phyloP scores from a whole-genome alignment of 306 rosid species.

The Cicer arietinum region DNA sequence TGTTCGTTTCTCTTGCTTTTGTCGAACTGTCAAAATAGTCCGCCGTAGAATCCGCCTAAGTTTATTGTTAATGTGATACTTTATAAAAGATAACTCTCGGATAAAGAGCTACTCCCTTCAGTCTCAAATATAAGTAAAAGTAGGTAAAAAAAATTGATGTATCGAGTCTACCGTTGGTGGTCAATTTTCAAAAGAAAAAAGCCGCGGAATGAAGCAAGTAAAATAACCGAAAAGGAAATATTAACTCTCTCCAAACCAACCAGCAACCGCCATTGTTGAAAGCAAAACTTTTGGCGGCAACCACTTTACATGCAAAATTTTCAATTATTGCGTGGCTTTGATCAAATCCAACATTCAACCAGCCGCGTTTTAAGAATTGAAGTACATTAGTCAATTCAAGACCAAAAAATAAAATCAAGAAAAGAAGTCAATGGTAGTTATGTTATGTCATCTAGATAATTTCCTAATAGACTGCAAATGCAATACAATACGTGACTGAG shows the following conservation, averaged over 20 bases:
- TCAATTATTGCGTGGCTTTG: background rate
- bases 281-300: conserved; percentile 14
- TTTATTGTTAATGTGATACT: too few relatives aligned
- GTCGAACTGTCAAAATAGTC: too few relatives aligned
- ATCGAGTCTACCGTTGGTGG: background rate
- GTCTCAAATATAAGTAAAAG: too few relatives aligned
- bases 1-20: too few relatives aligned
- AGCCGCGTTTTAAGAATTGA: conserved; percentile 31
- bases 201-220: background rate
- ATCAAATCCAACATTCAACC: background rate
- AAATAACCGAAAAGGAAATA: background rate
- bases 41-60: too few relatives aligned
- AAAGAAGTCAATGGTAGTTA: conserved; percentile 22
- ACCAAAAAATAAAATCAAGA: background rate
- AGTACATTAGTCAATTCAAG: conserved; percentile 21
- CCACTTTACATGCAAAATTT: conserved; percentile 3
- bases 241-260: background rate
- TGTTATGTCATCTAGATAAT: background rate
- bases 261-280: conserved; percentile 29
- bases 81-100: too few relatives aligned
- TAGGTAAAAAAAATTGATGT: too few relatives aligned
- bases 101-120: too few relatives aligned
- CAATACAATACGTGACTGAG: conserved; percentile 6
- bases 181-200: background rate
- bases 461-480: conserved; percentile 30